Percentiles rank a stretch among this genome's conserved stretches.
phyloP scores from a whole-genome alignment of 2,329 filamentous ascomycete genomes.

The Elsinoe fawcettii region DNA sequence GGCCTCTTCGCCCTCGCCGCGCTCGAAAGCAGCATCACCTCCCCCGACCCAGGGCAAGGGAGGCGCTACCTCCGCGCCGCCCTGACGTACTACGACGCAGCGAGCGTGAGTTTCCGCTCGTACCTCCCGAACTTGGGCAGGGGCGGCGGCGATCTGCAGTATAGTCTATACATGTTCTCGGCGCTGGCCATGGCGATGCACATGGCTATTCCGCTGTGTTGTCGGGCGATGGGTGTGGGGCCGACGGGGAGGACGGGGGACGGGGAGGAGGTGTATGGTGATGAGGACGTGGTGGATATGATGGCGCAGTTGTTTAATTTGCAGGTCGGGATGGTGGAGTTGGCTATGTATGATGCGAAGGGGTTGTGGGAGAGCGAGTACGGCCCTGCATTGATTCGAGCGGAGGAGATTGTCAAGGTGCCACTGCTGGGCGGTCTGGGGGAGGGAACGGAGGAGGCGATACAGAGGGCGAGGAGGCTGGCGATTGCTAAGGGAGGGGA shows the following conservation, averaged over 20 bases:
- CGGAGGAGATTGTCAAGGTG: neutral
- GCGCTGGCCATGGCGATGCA: conserved; percentile 3
- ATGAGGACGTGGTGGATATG: neutral
- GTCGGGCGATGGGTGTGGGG: neutral
- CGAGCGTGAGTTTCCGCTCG: neutral
- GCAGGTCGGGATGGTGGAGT: conserved; percentile 1
- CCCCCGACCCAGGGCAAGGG: neutral
- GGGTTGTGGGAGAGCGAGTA: neutral
- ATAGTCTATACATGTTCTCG: conserved; percentile 8
- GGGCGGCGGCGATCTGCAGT: neutral
- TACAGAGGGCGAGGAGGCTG: neutral
- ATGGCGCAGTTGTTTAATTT: neutral
- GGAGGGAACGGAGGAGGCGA: neutral
- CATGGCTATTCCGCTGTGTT: conserved; percentile 1
- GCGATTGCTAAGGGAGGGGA: neutral
- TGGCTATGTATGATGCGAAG: neutral
- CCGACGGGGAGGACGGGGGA: neutral
- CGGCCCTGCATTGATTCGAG: neutral
- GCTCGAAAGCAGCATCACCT: conserved; percentile 1
- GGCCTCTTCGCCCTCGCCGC: conserved; percentile 8
- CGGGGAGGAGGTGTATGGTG: neutral
- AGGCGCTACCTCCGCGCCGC: neutral
- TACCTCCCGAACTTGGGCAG: neutral
- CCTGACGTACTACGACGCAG: conserved; percentile 2
- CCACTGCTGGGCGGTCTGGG: neutral